Percentiles rank a stretch among this genome's conserved stretches.
Conservation (phyloP, 352 stramenopile genomes). For the Phytophthora brassicae region DNA sequence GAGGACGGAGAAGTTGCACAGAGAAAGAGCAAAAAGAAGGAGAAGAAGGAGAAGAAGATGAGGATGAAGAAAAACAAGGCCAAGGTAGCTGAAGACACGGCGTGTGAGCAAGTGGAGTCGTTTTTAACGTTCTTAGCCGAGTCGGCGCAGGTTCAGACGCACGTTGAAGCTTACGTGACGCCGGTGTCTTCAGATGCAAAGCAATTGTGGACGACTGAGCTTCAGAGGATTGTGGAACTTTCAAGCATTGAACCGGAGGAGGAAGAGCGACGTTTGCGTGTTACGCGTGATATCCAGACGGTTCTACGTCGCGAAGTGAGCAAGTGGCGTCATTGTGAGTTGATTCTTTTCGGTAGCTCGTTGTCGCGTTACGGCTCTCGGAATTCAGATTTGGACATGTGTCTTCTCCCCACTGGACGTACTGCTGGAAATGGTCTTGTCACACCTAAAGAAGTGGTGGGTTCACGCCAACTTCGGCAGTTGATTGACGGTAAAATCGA, state of each 20-base stretch:
- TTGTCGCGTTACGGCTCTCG: slow-evolving; percentile 74
- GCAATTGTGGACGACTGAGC: slow-evolving; percentile 31
- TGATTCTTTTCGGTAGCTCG: slow-evolving; percentile 78
- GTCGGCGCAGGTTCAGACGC: slow-evolving; percentile 15
- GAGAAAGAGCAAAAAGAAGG: slow-evolving; percentile 27
- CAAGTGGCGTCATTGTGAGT: slow-evolving; percentile 52
- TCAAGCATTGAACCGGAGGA: slow-evolving; percentile 49
- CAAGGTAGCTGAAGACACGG: slow-evolving; percentile 26
- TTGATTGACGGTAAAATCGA: slow-evolving; percentile 36
- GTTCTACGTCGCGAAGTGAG: slow-evolving; percentile 40
- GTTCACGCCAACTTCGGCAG: slow-evolving; percentile 43
- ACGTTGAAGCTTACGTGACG: slow-evolving; percentile 2
- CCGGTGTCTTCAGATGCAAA: slow-evolving; percentile 5
- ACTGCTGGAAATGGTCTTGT: not conserved
- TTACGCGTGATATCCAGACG: slow-evolving; percentile 50
- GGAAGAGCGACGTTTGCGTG: slow-evolving; percentile 38
- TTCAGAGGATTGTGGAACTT: slow-evolving; percentile 43
- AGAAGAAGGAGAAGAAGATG: slow-evolving; percentile 32
- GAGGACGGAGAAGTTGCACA: slow-evolving; percentile 4
- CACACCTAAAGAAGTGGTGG: slow-evolving; percentile 32
- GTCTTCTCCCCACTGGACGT: slow-evolving; percentile 42
- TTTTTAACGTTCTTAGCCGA: slow-evolving; percentile 57
- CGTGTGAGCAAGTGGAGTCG: slow-evolving; percentile 46
- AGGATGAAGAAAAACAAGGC: slow-evolving; percentile 32
- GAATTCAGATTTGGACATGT: slow-evolving; percentile 79